These are phyloP conservation scores for Simplicillium aogashimaense DNA, from an alignment of 2,329 filamentous ascomycete genomes.

Conservation along the genomic window DNA sequence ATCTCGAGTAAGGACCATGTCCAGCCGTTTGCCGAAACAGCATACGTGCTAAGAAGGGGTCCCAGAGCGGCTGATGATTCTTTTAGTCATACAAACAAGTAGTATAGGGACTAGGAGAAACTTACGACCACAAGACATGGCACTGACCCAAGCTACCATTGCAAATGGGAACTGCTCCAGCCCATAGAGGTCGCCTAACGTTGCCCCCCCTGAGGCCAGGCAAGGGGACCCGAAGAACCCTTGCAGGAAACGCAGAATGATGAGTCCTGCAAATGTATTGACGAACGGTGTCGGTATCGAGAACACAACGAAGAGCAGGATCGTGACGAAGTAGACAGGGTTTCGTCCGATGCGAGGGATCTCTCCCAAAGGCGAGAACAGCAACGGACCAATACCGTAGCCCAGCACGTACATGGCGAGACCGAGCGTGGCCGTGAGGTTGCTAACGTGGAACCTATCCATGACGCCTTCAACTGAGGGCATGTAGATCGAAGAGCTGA, in stretches of 20 bases:
- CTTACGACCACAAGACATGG: slow-evolving; percentile 7
- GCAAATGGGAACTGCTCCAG: slow-evolving; percentile 28
- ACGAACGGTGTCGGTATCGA: slow-evolving; percentile 42
- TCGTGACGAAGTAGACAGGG: slow-evolving; percentile 44
- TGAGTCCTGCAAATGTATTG: slow-evolving; percentile 40
- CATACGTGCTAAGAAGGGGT: slow-evolving; percentile 35
- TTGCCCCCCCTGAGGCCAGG: slow-evolving; percentile 17
- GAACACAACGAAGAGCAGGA: slow-evolving; percentile 47
- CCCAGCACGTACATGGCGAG: slow-evolving; percentile 46
- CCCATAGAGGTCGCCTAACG: slow-evolving; percentile 17
- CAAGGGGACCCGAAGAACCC: slow-evolving; percentile 31
- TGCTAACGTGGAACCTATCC: slow-evolving; percentile 35
- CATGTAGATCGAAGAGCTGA: slow-evolving; percentile 28
- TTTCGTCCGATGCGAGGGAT: slow-evolving; percentile 49
- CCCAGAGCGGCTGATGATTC: slow-evolving; percentile 35
- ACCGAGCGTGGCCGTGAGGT: slow-evolving; percentile 37
- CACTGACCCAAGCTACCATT: slow-evolving; percentile 32
- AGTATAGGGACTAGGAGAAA: neutral
- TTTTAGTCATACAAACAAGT: neutral
- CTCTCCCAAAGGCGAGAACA: slow-evolving; percentile 49
- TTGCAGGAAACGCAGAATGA: slow-evolving; percentile 40
- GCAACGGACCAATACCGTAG: slow-evolving; percentile 31
- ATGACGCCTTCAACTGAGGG: slow-evolving; percentile 29
- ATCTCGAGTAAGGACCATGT: slow-evolving; percentile 32
- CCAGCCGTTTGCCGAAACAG: slow-evolving; percentile 32